Conservation (phyloP, 2,329 filamentous ascomycete genomes). For the Aspergillus sp. region DNA sequence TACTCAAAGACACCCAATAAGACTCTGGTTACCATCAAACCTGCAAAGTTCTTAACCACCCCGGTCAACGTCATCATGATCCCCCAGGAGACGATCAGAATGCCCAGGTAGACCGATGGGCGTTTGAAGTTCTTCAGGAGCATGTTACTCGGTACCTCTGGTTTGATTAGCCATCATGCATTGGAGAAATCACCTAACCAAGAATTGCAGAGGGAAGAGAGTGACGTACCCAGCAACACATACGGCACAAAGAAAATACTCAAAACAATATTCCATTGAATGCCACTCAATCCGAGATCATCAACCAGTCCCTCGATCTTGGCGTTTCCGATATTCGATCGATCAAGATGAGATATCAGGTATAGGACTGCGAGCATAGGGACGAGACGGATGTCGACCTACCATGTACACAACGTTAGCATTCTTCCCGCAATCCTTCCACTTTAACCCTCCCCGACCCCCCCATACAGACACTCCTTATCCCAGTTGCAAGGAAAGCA, state of each 20-base stretch:
- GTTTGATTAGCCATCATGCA: conserved; percentile 1
- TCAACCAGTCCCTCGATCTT: conserved; percentile 24
- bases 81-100: conserved; percentile 41
- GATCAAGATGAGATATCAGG: conserved; percentile 26
- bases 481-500: not conserved
- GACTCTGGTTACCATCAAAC: conserved; percentile 47
- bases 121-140: conserved; percentile 22
- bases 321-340: conserved; percentile 31
- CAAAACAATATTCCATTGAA: conserved; percentile 21
- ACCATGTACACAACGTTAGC: too few species aligned
- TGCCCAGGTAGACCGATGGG: conserved; percentile 27
- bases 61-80: conserved; percentile 52
- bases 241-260: conserved; percentile 17
- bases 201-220: not conserved
- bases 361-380: conserved; percentile 22
- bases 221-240: conserved; percentile 10
- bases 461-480: too few species aligned
- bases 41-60: conserved; percentile 45
- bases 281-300: conserved; percentile 20
- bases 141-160: conserved; percentile 21
- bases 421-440: too few species aligned
- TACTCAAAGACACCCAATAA: conserved; percentile 45
- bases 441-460: too few species aligned
- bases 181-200: too few species aligned
- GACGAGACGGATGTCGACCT: conserved; percentile 19